These are phyloP conservation scores for Vanrija sp. DNA, from an alignment of 1,284 basidiomycete genomes.

Conservation along the genomic window DNA sequence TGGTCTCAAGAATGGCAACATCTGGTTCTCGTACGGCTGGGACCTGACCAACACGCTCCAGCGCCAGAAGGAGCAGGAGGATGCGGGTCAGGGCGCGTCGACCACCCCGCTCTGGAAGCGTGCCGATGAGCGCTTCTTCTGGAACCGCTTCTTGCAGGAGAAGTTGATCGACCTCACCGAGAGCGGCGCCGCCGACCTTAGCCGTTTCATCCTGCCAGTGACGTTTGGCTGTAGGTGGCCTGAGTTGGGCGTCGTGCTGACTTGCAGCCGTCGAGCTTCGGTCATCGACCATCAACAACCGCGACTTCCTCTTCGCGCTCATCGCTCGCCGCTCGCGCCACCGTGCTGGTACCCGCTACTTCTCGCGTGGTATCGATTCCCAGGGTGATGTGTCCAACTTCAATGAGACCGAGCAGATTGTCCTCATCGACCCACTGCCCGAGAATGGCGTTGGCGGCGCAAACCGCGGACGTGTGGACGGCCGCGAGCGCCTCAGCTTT, in stretches of 20 bases:
- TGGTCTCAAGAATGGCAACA: slow-evolving; percentile 73
- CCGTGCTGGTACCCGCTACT: slow-evolving; percentile 95
- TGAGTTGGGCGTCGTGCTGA: neutral
- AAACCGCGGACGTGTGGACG: slow-evolving; percentile 49
- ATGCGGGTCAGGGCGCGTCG: slow-evolving; percentile 64
- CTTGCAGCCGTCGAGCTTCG: slow-evolving; percentile 79
- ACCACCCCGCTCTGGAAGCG: slow-evolving; percentile 47
- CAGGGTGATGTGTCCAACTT: slow-evolving; percentile 69
- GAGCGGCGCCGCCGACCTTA: slow-evolving; percentile 58
- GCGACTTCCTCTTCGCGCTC: slow-evolving; percentile 77
- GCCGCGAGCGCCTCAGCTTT: slow-evolving; percentile 62
- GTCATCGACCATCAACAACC: slow-evolving; percentile 69
- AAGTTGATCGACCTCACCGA: slow-evolving; percentile 49
- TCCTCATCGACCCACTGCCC: slow-evolving; percentile 66
- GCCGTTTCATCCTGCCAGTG: slow-evolving; percentile 83
- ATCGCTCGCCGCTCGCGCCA: slow-evolving; percentile 90
- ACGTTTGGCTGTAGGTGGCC: slow-evolving; percentile 76
- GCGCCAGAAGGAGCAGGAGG: slow-evolving; percentile 63
- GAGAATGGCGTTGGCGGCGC: slow-evolving; percentile 26
- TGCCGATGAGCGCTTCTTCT: slow-evolving; percentile 96
- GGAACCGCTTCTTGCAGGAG: slow-evolving; percentile 72
- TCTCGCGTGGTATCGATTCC: slow-evolving; percentile 86
- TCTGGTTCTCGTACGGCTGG: slow-evolving; percentile 89
- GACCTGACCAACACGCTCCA: slow-evolving; percentile 88
- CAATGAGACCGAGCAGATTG: slow-evolving; percentile 89